Evolutionary conservation across 768 basidiomycete genomes (phyloP).

Genomic region (Gautieria morchelliformis): DNA sequence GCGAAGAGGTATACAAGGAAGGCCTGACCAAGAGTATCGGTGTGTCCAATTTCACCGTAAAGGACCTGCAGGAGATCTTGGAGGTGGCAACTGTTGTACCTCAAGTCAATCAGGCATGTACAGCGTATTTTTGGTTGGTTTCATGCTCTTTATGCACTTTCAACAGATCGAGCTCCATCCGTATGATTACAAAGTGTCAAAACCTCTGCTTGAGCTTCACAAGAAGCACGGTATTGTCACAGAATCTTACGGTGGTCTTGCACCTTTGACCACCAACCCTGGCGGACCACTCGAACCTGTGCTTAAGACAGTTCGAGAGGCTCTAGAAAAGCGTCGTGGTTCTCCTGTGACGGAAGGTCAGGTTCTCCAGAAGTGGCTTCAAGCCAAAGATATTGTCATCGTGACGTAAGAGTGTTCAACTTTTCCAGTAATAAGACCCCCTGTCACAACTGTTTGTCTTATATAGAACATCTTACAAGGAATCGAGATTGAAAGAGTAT

Average conservation of each 20-base stretch:
- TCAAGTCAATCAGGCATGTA: slow-evolving; percentile 56
- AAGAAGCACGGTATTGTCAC: slow-evolving; percentile 29
- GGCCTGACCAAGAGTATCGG: slow-evolving; percentile 47
- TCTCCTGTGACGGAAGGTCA: slow-evolving; percentile 20
- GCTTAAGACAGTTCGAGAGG: slow-evolving; percentile 23
- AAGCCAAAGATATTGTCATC: slow-evolving; percentile 20
- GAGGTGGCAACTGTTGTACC: slow-evolving; percentile 58
- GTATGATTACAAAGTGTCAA: slow-evolving; percentile 36
- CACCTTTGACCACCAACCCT: slow-evolving; percentile 44
- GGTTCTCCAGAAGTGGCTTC: slow-evolving; percentile 23
- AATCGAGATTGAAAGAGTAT: slow-evolving; percentile 22
- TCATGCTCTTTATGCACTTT: neutral
- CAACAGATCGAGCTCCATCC: slow-evolving; percentile 44
- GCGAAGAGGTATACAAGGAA: slow-evolving; percentile 46
- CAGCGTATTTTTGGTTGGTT: neutral
- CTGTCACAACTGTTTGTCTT: neutral
- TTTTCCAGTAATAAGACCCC: slow-evolving; percentile 3
- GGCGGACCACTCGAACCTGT: slow-evolving; percentile 36
- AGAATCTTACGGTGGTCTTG: slow-evolving; percentile 31
- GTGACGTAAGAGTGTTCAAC: slow-evolving; percentile 21
- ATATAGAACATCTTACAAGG: slow-evolving; percentile 26
- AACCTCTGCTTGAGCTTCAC: slow-evolving; percentile 25
- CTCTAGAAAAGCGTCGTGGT: slow-evolving; percentile 6
- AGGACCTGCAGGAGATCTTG: slow-evolving; percentile 60
- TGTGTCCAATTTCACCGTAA: slow-evolving; percentile 66